Base-by-base conservation (phyloP, 2,329 filamentous ascomycete species). In the Cryphonectria radicalis region DNA sequence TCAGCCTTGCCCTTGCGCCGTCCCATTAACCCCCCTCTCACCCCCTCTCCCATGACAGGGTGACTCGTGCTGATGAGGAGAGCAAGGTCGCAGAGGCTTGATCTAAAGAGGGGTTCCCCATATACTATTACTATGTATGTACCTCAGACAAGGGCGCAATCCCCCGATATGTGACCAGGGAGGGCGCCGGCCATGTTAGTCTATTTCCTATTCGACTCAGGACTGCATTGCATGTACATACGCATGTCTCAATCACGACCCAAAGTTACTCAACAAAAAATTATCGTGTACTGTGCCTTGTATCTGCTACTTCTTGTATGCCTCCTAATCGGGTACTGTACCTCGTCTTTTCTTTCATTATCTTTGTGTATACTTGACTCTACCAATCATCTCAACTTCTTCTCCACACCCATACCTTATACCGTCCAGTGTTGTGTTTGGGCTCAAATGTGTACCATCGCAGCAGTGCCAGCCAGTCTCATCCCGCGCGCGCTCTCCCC, bases 241-340 rank as follows among this genome's bases (percentile, higher is more conserved):
- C 14, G 35, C 32, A 66, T 50, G 63, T 37, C 42, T 40, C 35
- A 13, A 22, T 13, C 40, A 63, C 14, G n/a, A 10, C 40, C 19
- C n/a, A 63, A 13, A n/a, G 22, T 40, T 63, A n/a, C 40, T 19
- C 62, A 46, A 64, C 35, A 62, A 37, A 32, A 32, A n/a, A 6
- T 22, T 19, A 37, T n/a, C 25, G 17, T 25, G n/a, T 65, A 37
- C 63, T 50, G 63, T 53, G 42, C 28, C 13, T 53, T 65, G 63
- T 65, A 65, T 32, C 43, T 64, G n/a, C n/a, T 64, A 43, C 62
- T 46, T 64, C 22, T 17, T 42, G 62, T n/a, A 13, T 25, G 62
- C 11, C 19, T 62, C 22, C 10, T 17, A 3, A 11, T 8, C 63
- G 22, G 13, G 63, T 66, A 35, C 14, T 22, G 28, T 43, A 17